Conservation (phyloP, 2,329 filamentous ascomycete genomes). For the Aspergillus brasiliensis region DNA sequence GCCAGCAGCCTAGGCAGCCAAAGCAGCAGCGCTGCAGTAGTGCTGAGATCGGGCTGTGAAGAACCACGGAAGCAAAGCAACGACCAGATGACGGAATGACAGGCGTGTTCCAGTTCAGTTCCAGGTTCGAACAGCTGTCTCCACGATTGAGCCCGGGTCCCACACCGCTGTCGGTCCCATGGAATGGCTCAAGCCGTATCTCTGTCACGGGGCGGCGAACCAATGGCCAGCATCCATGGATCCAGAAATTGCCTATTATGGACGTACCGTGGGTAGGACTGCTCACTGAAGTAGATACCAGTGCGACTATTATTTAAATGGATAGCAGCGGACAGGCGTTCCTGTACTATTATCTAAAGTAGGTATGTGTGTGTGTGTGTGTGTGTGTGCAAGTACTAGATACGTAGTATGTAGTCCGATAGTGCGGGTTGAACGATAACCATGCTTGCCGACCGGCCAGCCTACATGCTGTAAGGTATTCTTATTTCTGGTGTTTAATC, state of each 20-base stretch:
- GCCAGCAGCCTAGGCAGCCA: not conserved
- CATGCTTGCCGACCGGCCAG: slow-evolving; percentile 1
- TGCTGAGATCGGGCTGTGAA: not conserved
- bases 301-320: too few relatives aligned
- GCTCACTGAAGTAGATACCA: too few relatives aligned
- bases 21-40: not conserved
- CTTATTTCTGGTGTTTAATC: slow-evolving; percentile 4
- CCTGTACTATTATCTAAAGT: not conserved
- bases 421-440: not conserved
- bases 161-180: slow-evolving; percentile 16
- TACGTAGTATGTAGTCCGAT: not conserved
- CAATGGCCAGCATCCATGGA: not conserved
- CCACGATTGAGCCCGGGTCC: slow-evolving; percentile 20
- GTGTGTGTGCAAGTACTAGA: not conserved
- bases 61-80: slow-evolving; percentile 3
- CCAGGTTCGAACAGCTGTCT: slow-evolving; percentile 21
- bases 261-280: not conserved
- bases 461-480: slow-evolving; percentile 9
- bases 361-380: not conserved
- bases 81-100: slow-evolving; percentile 15
- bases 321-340: too few relatives aligned
- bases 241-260: not conserved
- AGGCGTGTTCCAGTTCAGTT: slow-evolving; percentile 15
- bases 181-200: slow-evolving; percentile 5
- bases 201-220: slow-evolving; percentile 12